Evolutionary conservation across 805 yeast species (phyloP), one percentile per base, ranked within the genome.

Genomic region (Candida ipomoeae): DNA sequence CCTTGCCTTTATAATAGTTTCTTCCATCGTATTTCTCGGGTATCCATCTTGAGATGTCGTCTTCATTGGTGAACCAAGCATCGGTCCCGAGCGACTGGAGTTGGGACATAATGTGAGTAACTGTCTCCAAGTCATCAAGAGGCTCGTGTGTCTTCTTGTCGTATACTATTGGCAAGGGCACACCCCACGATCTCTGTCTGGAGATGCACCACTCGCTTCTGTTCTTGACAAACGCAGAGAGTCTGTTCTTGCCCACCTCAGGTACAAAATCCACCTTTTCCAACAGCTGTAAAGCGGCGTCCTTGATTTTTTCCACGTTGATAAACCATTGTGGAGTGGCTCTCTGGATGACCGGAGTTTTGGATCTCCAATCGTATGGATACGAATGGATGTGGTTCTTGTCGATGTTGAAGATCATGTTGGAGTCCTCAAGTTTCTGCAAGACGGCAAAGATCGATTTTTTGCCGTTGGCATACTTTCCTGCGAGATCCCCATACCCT

Each of bases 261-360:
- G 99, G 99, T 44, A 74, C 69, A 62, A 94, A 94, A 17, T 75
- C 66, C 5, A 92, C 97, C 2, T 69, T 59, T 0, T 78, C 68
- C 36, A 94, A 61, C 6, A 91, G 81, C 15, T 73, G 63, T 2
- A 82, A 61, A 0, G 97, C 90, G 8, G 68, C 58, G 0, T 70
- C 71, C 61, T 89, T 90, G 46, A 91, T 84, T 48, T 77, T 77
- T 29, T 84, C 87, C 33, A 94, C 87, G 63, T 91, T 87, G 6
- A 94, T 86, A 66, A 94, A 94, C 95, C 98, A 94, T 67, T 94
- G 99, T 1, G 97, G 94, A 0, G 99, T 94, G 0, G 98, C 84
- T 52, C 98, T 77, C 52, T 94, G 89, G 45, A 94, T 84, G n/a
- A 94, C 90, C 0, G 99, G 99, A 40, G 85, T 86, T 63, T 91